These are phyloP conservation scores for Exobasidium rhododendri DNA, from an alignment of 1,284 basidiomycete species.

Conservation along the genomic window DNA sequence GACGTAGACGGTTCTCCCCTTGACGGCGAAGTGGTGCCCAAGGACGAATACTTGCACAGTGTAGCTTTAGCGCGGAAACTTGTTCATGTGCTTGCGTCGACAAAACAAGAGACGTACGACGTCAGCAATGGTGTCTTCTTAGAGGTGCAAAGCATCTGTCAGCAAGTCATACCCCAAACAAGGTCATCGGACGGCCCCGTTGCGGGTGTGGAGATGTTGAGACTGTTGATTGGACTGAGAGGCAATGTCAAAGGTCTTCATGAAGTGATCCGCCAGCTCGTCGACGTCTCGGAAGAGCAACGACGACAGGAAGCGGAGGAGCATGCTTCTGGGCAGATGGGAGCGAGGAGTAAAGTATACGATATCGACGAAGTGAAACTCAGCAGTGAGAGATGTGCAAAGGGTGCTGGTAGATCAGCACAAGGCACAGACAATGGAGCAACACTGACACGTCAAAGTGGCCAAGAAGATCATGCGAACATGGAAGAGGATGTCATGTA, in stretches of 20 bases:
- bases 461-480: not conserved
- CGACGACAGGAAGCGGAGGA: slow-evolving; percentile 17
- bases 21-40: slow-evolving; percentile 17
- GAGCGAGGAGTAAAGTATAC: slow-evolving; percentile 36
- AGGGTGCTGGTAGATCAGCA: not conserved
- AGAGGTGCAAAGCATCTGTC: slow-evolving; percentile 23
- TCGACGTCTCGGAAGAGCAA: slow-evolving; percentile 28
- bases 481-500: slow-evolving; percentile 40
- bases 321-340: slow-evolving; percentile 26
- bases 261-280: not conserved
- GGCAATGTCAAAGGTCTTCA: not conserved
- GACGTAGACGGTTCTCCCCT: slow-evolving; percentile 37
- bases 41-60: slow-evolving; percentile 20
- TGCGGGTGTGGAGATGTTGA: not conserved
- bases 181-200: not conserved
- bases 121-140: slow-evolving; percentile 25
- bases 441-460: not conserved
- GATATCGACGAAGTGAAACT: slow-evolving; percentile 20
- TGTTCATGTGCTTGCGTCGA: slow-evolving; percentile 25
- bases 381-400: not conserved
- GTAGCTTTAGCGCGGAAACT: slow-evolving; percentile 26
- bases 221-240: not conserved
- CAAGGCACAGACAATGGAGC: not conserved
- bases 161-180: not conserved
- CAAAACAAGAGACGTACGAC: slow-evolving; percentile 43